Conservation (phyloP, 2,329 filamentous ascomycete genomes). For the Fusarium redolens region DNA sequence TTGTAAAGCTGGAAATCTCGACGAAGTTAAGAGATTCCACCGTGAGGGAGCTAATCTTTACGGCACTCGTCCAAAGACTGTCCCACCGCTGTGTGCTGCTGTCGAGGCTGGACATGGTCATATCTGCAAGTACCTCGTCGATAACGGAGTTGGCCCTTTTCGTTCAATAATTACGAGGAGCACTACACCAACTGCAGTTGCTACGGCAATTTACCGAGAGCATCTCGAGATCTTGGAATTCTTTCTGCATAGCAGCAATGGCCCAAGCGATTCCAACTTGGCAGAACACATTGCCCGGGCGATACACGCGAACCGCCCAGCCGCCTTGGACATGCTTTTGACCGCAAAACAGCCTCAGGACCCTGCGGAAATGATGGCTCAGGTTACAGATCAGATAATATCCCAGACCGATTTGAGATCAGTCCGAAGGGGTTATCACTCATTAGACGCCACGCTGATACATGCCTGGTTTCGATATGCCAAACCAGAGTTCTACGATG, state of each 20-base stretch:
- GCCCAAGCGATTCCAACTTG: rapidly evolving
- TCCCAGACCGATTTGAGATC: rapidly evolving
- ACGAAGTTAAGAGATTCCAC: not conserved
- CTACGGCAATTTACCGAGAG: not conserved
- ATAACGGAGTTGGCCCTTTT: rapidly evolving
- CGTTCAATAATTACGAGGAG: rapidly evolving
- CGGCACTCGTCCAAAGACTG: rapidly evolving
- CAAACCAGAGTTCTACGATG: not conserved
- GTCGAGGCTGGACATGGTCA: not conserved
- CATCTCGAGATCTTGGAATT: not conserved
- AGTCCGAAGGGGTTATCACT: rapidly evolving
- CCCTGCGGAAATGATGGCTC: no score
- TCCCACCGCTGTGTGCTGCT: not conserved
- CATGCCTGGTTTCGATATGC: not conserved
- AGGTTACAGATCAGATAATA: no score
- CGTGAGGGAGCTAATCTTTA: not conserved
- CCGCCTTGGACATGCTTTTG: rapidly evolving
- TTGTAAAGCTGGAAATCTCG: not conserved
- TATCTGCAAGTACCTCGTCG: not conserved
- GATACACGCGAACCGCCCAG: rapidly evolving
- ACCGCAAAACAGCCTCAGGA: rapidly evolving
- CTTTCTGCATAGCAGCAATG: rapidly evolving
- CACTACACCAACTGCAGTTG: not conserved
- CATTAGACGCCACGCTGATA: rapidly evolving
- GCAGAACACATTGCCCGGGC: rapidly evolving